These are phyloP conservation scores for Fusarium odoratissimum DNA, from an alignment of 2,329 filamentous ascomycete species.

Conservation along the genomic window DNA sequence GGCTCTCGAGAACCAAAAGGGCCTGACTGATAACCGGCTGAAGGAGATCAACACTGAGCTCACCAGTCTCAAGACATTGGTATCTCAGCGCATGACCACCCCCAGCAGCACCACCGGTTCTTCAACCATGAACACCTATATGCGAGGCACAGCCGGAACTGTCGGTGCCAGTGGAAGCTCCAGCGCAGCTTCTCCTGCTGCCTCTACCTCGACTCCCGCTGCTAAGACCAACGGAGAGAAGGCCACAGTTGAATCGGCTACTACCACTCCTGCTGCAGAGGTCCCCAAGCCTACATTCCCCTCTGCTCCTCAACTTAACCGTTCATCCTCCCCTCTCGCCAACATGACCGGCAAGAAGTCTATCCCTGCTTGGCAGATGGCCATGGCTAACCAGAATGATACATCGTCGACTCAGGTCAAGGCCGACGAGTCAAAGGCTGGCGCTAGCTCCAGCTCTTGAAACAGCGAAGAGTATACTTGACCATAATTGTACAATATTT, in stretches of 20 bases:
- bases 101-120: conserved; percentile 47
- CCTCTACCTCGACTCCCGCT: conserved; percentile 37
- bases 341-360: conserved; percentile 67
- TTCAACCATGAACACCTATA: conserved; percentile 40
- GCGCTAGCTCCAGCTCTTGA: conserved; percentile 34
- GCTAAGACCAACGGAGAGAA: conserved; percentile 45
- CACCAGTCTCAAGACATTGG: conserved; percentile 90
- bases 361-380: conserved; percentile 85
- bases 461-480: conserved; percentile 5
- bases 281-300: conserved; percentile 47
- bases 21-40: conserved; percentile 81
- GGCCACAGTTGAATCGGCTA: conserved; percentile 40
- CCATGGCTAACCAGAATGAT: conserved; percentile 68
- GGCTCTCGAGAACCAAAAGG: conserved; percentile 88
- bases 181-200: conserved; percentile 39
- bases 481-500: conserved; percentile 34
- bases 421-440: conserved; percentile 43
- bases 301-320: conserved; percentile 44
- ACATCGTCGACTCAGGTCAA: conserved; percentile 45
- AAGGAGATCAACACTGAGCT: conserved; percentile 89
- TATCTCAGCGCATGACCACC: conserved; percentile 71
- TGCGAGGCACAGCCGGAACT: conserved; percentile 41
- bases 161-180: neutral
- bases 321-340: conserved; percentile 52
- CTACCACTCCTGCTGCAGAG: conserved; percentile 46